phyloP scores from a whole-genome alignment of 208 protist species.

The Leishmania martiniquensis region DNA sequence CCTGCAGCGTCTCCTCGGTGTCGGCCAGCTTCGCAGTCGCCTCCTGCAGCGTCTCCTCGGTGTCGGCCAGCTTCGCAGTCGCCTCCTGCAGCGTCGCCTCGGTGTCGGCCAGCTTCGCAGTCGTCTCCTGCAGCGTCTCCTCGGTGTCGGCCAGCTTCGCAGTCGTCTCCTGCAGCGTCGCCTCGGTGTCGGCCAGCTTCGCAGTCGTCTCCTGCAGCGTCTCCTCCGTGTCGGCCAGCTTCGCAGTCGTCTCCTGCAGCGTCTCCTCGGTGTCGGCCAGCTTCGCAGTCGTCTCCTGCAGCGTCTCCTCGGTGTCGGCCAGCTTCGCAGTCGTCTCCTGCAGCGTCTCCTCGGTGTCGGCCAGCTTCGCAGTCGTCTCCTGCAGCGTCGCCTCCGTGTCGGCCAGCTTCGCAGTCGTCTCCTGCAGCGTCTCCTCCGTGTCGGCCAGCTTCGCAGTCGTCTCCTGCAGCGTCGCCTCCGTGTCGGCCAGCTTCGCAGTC shows the following conservation, averaged over 20 bases:
- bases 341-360: no score
- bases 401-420: no score
- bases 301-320: no score
- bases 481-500: background rate
- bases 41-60: conserved; percentile 31
- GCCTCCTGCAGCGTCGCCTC: conserved; percentile 7
- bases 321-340: no score
- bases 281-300: background rate
- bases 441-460: no score
- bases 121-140: conserved; percentile 32
- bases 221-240: conserved; percentile 30
- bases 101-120: conserved; percentile 23
- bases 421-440: no score
- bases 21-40: conserved; percentile 25
- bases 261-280: background rate
- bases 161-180: conserved; percentile 39
- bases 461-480: conserved; percentile 2
- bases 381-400: no score
- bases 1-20: conserved; percentile 6
- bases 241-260: conserved; percentile 24
- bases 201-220: conserved; percentile 27
- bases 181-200: conserved; percentile 33
- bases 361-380: no score
- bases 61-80: conserved; percentile 6
- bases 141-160: conserved; percentile 28